phyloP scores from a whole-genome alignment of 164 flowering plant genomes.

The Platanus orientalis region DNA sequence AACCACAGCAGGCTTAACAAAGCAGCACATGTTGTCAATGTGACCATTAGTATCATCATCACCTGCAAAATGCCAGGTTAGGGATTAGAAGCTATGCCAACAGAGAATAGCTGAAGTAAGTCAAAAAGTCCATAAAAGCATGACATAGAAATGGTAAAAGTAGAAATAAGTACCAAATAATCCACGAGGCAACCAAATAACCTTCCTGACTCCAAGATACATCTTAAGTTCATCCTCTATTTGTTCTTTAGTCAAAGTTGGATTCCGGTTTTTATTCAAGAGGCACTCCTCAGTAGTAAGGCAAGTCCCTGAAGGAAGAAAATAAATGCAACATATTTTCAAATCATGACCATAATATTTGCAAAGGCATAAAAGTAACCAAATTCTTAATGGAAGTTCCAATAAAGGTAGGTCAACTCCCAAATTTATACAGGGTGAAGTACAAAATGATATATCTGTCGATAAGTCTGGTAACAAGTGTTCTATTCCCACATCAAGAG shows the following conservation, averaged over 20 bases:
- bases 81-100: not conserved
- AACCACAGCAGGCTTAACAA: slow-evolving; percentile 89
- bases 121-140: not conserved
- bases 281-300: slow-evolving; percentile 97
- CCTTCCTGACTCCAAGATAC: slow-evolving; percentile 81
- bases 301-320: slow-evolving; percentile 69
- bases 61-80: slow-evolving; percentile 39
- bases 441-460: not conserved
- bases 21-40: slow-evolving; percentile 96
- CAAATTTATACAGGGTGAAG: not conserved
- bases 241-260: slow-evolving; percentile 59
- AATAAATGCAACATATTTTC: slow-evolving; percentile 5
- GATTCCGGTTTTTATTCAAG: slow-evolving; percentile 80
- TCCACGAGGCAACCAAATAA: slow-evolving; percentile 92
- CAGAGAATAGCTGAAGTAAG: not conserved
- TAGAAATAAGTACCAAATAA: slow-evolving; percentile 49
- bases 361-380: not conserved
- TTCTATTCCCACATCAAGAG: not conserved
- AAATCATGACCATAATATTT: slow-evolving; percentile 5
- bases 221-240: slow-evolving; percentile 73
- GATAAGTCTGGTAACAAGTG: not conserved
- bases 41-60: slow-evolving; percentile 99
- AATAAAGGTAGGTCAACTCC: not conserved
- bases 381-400: not conserved
- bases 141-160: not conserved